Evolutionary conservation across 352 stramenopile genomes (phyloP).

Genomic region (Phytophthora sojae): DNA sequence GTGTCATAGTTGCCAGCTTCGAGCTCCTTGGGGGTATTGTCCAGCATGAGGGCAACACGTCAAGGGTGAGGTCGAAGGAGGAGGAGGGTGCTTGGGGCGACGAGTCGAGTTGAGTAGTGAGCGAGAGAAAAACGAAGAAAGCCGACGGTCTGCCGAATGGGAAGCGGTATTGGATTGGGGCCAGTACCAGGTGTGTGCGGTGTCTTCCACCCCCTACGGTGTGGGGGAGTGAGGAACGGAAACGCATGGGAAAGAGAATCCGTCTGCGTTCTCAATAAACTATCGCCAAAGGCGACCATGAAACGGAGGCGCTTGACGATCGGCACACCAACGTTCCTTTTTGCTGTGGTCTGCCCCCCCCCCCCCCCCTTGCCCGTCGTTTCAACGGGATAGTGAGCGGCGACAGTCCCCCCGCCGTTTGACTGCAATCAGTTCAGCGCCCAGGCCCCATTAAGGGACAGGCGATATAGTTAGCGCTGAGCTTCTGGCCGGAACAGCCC

Average conservation of each 20-base stretch:
- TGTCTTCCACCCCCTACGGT: conserved; percentile 11
- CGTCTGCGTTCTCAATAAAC: not conserved
- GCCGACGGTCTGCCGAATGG: conserved; percentile 2
- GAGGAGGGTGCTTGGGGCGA: not conserved
- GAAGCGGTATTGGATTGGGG: conserved; percentile 13
- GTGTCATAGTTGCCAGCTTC: conserved; percentile 29
- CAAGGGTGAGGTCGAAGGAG: not conserved
- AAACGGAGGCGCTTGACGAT: not conserved
- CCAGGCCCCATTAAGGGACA: not conserved
- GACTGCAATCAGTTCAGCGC: conserved; percentile 4
- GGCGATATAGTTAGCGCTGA: conserved; percentile 7
- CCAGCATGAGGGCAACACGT: conserved; percentile 6
- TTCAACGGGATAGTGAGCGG: conserved; percentile 10
- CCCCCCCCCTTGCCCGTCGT: not conserved
- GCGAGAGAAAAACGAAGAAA: conserved; percentile 19
- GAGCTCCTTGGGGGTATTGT: conserved; percentile 25
- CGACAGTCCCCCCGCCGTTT: conserved; percentile 3
- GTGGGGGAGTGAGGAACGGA: conserved; percentile 1
- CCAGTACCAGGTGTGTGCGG: conserved; percentile 18
- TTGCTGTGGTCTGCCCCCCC: not conserved
- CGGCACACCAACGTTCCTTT: conserved; percentile 1
- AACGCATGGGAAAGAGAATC: conserved; percentile 17
- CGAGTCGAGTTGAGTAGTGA: conserved; percentile 17
- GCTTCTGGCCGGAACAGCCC: conserved; percentile 6
- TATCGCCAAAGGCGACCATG: not conserved